Evolutionary conservation across 75 land plant genomes (phyloP).

Genomic region (Cunninghamia lanceolata): DNA sequence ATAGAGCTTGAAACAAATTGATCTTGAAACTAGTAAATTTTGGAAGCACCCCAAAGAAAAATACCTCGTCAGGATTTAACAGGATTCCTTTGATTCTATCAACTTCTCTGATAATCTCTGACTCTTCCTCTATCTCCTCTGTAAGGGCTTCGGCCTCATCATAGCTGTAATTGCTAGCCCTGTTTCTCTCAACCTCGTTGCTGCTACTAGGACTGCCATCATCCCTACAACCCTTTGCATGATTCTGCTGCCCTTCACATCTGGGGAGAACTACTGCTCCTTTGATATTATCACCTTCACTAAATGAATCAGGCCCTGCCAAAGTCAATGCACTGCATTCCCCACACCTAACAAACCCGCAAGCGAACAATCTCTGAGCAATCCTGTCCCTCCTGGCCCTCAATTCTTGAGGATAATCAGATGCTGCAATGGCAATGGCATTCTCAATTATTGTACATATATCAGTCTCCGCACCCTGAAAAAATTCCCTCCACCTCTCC

Average conservation of each 20-base stretch:
- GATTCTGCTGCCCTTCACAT: neutral
- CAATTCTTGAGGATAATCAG: conserved; percentile 38
- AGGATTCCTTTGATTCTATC: conserved; percentile 16
- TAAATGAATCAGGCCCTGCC: conserved; percentile 5
- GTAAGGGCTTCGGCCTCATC: conserved; percentile 24
- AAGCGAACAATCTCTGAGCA: conserved; percentile 39
- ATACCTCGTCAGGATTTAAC: conserved; percentile 17
- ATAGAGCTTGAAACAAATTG: neutral
- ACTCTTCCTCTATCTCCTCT: conserved; percentile 23
- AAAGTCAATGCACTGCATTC: conserved; percentile 9
- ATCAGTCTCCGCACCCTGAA: conserved; percentile 28
- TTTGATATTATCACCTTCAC: conserved; percentile 1
- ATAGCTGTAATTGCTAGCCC: conserved; percentile 9
- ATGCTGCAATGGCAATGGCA: conserved; percentile 33
- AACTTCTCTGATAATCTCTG: conserved; percentile 9
- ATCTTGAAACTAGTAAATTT: neutral
- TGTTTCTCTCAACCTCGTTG: neutral
- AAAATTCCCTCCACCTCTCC: conserved; percentile 31
- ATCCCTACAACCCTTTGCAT: neutral
- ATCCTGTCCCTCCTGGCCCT: conserved; percentile 28
- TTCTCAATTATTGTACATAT: conserved; percentile 40
- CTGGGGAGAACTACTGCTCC: conserved; percentile 6
- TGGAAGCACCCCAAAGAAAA: neutral
- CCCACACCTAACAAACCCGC: conserved; percentile 7
- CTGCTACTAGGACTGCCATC: conserved; percentile 13